These are phyloP conservation scores for Eucalyptus polybractea DNA, from an alignment of 345 rosid genomes.

Conservation along the genomic window DNA sequence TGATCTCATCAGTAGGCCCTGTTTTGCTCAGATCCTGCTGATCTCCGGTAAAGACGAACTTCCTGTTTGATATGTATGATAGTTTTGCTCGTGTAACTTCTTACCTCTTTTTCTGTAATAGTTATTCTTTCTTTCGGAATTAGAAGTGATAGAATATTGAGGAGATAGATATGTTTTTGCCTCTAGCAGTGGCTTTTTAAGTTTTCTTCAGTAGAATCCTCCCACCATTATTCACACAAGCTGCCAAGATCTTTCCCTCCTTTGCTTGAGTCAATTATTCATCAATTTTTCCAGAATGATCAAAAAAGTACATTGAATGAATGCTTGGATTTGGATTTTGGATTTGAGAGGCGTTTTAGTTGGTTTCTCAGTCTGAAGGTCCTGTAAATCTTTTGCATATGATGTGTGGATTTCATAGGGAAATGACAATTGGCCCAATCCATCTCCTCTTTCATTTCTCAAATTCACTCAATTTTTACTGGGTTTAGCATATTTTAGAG, in stretches of 20 bases:
- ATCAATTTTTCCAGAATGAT: not conserved
- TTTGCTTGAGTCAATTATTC: not conserved
- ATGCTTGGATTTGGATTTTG: not conserved
- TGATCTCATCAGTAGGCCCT: constrained; percentile 72
- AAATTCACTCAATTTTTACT: not conserved
- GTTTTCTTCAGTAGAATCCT: not conserved
- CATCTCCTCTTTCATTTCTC: not conserved
- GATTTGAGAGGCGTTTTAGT: not conserved
- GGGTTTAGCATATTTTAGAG: not conserved
- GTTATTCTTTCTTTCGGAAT: not conserved
- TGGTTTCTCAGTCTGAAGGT: not conserved
- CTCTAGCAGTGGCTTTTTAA: not conserved
- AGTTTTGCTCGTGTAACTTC: not conserved
- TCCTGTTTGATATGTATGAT: not conserved
- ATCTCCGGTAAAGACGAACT: not conserved
- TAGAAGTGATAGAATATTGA: not conserved
- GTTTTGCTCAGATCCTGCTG: constrained; percentile 66
- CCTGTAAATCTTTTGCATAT: not conserved
- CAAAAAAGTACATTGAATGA: not conserved
- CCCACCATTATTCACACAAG: not conserved
- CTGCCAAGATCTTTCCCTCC: not conserved
- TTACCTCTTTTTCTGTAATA: not conserved
- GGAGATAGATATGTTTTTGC: not conserved
- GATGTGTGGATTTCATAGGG: not conserved
- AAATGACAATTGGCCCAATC: not conserved